Evolutionary conservation across 1,284 basidiomycete genomes (phyloP).

Genomic region (Lentinula novae-zelandiae): DNA sequence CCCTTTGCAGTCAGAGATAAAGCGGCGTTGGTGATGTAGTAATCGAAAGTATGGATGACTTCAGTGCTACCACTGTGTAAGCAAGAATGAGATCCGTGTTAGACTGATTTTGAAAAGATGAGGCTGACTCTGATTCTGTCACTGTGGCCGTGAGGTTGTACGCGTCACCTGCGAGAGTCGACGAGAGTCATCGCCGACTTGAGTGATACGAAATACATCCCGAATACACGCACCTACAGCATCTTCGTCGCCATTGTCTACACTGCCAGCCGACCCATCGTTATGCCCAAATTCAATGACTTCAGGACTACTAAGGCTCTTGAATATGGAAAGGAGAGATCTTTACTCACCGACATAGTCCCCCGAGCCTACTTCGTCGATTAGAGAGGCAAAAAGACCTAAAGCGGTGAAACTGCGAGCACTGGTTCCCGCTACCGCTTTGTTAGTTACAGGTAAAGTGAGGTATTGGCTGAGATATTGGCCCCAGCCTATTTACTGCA

Average conservation of each 20-base stretch:
- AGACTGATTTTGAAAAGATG: not conserved
- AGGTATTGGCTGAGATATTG: conserved; percentile 39
- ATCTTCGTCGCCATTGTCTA: conserved; percentile 35
- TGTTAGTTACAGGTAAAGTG: conserved; percentile 39
- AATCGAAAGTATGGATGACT: conserved; percentile 37
- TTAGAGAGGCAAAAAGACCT: conserved; percentile 37
- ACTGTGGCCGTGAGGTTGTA: conserved; percentile 32
- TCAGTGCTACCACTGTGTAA: conserved; percentile 27
- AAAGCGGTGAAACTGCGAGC: conserved; percentile 44
- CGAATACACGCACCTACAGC: conserved; percentile 23
- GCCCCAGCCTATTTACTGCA: conserved; percentile 36
- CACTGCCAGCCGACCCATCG: conserved; percentile 19
- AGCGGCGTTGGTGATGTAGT: conserved; percentile 40
- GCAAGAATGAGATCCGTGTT: conserved; percentile 9
- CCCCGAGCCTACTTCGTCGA: conserved; percentile 31
- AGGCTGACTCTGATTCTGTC: conserved; percentile 27
- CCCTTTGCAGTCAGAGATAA: conserved; percentile 41
- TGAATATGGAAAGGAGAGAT: not conserved
- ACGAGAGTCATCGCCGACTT: not conserved
- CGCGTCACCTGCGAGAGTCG: conserved; percentile 22
- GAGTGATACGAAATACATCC: not conserved
- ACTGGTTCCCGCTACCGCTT: conserved; percentile 41
- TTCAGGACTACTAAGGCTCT: not conserved
- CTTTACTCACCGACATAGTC: conserved; percentile 31
- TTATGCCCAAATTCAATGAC: conserved; percentile 31